Conservation (phyloP, 1,284 basidiomycete genomes). For the Neonothopanus nambi region DNA sequence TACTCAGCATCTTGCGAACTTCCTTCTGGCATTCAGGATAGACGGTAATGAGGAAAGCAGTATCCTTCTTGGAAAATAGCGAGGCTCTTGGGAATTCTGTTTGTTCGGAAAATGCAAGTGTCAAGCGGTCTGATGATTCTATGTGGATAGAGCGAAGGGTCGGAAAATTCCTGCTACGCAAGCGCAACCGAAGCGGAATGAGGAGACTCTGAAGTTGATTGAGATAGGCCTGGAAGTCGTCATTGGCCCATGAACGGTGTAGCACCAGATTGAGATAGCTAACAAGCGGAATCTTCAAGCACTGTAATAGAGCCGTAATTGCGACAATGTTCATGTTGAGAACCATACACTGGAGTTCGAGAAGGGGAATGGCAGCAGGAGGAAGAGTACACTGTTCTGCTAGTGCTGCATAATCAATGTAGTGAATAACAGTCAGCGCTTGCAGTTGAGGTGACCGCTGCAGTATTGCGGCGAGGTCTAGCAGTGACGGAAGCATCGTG, state of each 20-base stretch:
- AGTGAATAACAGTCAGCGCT: neutral
- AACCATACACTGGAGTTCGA: neutral
- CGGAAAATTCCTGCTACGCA: neutral
- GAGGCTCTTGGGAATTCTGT: neutral
- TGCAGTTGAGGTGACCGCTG: conserved; percentile 1
- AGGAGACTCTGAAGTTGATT: neutral
- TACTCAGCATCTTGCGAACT: neutral
- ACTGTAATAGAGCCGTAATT: neutral
- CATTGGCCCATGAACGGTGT: too few species aligned
- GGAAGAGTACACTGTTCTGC: neutral
- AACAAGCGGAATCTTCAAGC: neutral
- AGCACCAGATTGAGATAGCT: neutral
- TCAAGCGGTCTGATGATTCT: neutral
- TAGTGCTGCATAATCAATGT: neutral
- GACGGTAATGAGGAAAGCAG: neutral
- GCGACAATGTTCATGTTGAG: neutral
- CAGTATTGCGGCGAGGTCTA: neutral
- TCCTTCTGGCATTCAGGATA: neutral
- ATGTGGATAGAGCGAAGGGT: neutral
- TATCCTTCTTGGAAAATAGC: neutral
- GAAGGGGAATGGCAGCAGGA: conserved; percentile 1
- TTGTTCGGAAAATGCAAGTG: neutral
- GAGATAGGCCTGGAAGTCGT: too few species aligned
- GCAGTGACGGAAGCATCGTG: neutral
- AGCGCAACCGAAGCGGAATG: neutral